These are phyloP conservation scores for Eragrostis curvula DNA, from an alignment of 176 grass and related monocot genomes.

Conservation along the genomic window DNA sequence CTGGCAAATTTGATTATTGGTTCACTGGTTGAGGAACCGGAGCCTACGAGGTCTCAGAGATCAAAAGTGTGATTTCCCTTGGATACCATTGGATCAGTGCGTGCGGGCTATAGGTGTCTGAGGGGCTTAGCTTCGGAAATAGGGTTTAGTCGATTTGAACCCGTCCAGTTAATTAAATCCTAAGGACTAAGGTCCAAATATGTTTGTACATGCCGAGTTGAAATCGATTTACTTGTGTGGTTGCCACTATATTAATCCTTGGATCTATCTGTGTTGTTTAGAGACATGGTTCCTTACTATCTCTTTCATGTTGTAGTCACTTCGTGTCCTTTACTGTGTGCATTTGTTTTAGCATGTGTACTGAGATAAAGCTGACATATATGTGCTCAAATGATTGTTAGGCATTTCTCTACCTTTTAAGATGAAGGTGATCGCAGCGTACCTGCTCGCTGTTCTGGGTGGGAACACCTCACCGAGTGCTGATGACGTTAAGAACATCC, in stretches of 20 bases:
- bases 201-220: not conserved
- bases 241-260: not conserved
- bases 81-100: not conserved
- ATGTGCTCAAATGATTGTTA: not conserved
- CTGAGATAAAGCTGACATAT: not conserved
- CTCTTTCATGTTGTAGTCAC: not conserved
- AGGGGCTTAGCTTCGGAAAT: not conserved
- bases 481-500: constrained; percentile 69
- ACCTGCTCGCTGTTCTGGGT: constrained; percentile 61
- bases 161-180: not conserved
- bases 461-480: constrained; percentile 64
- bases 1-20: not conserved
- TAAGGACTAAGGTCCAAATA: not conserved
- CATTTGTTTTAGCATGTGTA: not conserved
- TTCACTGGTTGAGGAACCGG: not conserved
- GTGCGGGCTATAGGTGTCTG: not conserved
- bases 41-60: no score
- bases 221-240: not conserved
- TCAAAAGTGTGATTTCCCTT: not conserved
- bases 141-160: not conserved
- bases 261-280: not conserved
- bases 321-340: not conserved
- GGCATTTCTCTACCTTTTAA: constrained; percentile 19
- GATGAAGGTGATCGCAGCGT: constrained; percentile 80
- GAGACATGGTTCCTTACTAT: not conserved